Evolutionary conservation across 2,329 filamentous ascomycete species (phyloP), one percentile per base, ranked within the genome.

Genomic region (Fusarium sambucinum): DNA sequence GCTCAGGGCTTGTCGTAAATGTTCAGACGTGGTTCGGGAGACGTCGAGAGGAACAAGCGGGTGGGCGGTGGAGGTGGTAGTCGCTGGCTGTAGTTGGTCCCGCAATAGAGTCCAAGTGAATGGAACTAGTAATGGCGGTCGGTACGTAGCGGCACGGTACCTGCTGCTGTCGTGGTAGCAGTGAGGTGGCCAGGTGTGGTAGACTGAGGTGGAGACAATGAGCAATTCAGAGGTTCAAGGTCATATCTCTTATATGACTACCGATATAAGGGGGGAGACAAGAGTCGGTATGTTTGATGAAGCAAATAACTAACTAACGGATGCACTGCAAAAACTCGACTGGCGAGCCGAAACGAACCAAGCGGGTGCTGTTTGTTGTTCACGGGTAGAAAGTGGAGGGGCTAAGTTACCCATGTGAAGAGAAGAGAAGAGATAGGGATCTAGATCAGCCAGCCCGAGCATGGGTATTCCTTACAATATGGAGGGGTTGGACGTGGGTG

Each of bases 61-160:
- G 69, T 67, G 71, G 61, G 71, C 71, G 70, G 70, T 73, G 63
- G 70, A 73, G 66, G 68, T 52, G 66, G 68, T 52, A 51, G 51
- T 62, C 63, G 54, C 54, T 63, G 63, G 54, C 54, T 63, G 63
- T 50, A 66, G 51, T 68, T 68, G 42, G 60, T 59, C 63, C 63
- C 61, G 66, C 54, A 70, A 57, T 63, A 65, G 42, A 63, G 59
- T 50, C 30, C 45, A 64, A 30, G 62, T 63, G 52, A 70, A 70
- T 57, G 41, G 37, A 59, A 33, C 60, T 64, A 59, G 60, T 59
- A 64, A 65, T 60, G 46, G 61, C 61, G 61, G 61, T 64, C 60
- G 61, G 61, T 64, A 64, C 60, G 61, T 69, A 55, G 56, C 46
- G 51, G 60, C 62, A 67, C 63, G 50, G 65, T 42, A 60, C 61